Evolutionary conservation across 805 yeast genomes (phyloP), one percentile per base, ranked within the genome.

Genomic region (Maudiozyma bulderi): DNA sequence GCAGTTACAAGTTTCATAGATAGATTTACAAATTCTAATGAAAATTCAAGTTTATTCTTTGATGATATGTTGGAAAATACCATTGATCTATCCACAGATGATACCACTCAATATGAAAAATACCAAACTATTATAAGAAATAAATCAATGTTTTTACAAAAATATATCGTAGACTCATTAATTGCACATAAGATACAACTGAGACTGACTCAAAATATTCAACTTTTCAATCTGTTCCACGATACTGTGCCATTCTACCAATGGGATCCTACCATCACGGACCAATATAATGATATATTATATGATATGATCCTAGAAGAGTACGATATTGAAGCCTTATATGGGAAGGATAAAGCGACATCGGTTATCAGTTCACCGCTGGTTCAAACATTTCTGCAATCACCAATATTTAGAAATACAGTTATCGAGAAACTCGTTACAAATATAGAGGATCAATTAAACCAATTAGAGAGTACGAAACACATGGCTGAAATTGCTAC

Each of bases 1-100:
- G 57, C 65, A 5, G 50, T 62, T 3, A 44, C 55, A 3, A 54
- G 51, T 33, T 56, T 61, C 37, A 45, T 56, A 14, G 45, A 48
- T 4, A 52, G 62, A 47, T 54, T 54, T 37, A 46, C 50, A 10
- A 45, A 48, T 7, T 54, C 61, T n/a, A 45, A 52, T 11, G 29
- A 51, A 11, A 51, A 46, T 30, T 6, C 31, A 8, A 6, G 30
- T 11, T n/a, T 32, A 2, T 45, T 55, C 41, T 50, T 60, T 35
- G 61, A 59, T 29, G 44, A 53, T 3, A 47, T 58, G 37, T 41
- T 58, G 6, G 26, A 40, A 20, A 50, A 50, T 6, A 40, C 49
- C 30, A 30, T 60, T 26, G n/a, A 40, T 1, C 28, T 42, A 20
- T 20, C 26, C 26, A 20, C 26, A 20, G 26, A 20, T 20, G 26